phyloP scores from a whole-genome alignment of 345 rosid species.

The Xanthoceras sorbifolium region DNA sequence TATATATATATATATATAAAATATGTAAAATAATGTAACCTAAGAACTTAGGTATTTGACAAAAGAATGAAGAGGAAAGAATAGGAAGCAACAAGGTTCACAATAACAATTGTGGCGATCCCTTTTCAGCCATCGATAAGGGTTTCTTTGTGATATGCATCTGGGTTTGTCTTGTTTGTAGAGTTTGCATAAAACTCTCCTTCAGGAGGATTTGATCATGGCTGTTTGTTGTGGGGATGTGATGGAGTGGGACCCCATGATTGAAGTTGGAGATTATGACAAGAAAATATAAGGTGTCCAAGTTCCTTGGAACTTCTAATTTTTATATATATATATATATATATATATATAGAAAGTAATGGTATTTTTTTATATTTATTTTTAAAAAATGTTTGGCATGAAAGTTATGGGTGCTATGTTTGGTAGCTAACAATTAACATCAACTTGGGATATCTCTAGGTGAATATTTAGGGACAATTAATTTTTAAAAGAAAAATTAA shows the following conservation, averaged over 20 bases:
- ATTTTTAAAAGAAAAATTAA: too few species aligned
- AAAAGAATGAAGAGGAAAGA: not conserved
- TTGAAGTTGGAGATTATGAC: not conserved
- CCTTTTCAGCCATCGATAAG: not conserved
- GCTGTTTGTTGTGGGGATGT: not conserved
- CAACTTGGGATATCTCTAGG: not conserved
- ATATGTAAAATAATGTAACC: too few species aligned
- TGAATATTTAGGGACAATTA: not conserved
- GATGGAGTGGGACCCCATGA: not conserved
- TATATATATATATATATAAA: too few species aligned
- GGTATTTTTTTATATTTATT: not conserved
- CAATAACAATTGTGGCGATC: not conserved
- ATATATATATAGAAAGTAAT: too few species aligned
- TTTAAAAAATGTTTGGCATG: not conserved
- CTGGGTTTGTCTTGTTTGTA: not conserved
- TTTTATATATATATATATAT: too few species aligned
- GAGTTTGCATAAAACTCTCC: not conserved
- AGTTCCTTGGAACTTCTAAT: not conserved
- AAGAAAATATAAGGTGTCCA: not conserved
- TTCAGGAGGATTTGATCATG: conserved; percentile 11
- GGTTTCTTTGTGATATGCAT: conserved; percentile 8
- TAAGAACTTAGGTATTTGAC: too few species aligned
- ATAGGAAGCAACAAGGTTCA: not conserved
- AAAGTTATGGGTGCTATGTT: not conserved
- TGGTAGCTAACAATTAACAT: not conserved